phyloP scores from a whole-genome alignment of 148 eudicot species.

The Rhododendron ferrugineum region DNA sequence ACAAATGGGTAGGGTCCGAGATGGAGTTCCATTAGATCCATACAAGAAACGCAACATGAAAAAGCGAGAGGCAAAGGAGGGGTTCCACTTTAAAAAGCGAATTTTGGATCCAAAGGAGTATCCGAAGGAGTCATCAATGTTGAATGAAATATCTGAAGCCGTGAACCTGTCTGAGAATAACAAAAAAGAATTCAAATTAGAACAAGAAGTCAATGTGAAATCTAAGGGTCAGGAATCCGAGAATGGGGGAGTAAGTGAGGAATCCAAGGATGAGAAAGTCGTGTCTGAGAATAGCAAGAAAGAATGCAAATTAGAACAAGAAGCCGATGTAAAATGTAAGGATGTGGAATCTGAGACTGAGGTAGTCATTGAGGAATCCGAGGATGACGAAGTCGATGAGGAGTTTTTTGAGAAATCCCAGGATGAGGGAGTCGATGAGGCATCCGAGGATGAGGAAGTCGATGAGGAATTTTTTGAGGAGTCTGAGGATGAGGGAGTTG shows the following conservation, averaged over 20 bases:
- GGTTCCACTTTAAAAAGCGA: slow-evolving; percentile 65
- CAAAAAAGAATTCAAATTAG: slow-evolving; percentile 30
- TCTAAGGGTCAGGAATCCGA: background rate
- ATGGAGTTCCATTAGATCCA: slow-evolving; percentile 62
- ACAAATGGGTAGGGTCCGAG: slow-evolving; percentile 65
- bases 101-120: slow-evolving; percentile 43
- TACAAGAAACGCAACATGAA: slow-evolving; percentile 59
- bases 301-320: slow-evolving; percentile 32
- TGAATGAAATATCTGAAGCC: slow-evolving; percentile 56
- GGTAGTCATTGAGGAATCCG: background rate
- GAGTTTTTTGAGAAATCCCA: background rate
- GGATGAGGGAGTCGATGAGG: background rate
- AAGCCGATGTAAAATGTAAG: background rate
- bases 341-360: background rate
- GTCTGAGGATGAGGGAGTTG: background rate
- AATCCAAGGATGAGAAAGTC: background rate
- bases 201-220: slow-evolving; percentile 11
- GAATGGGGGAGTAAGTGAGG: background rate
- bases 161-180: slow-evolving; percentile 42
- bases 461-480: background rate
- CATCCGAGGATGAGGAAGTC: background rate
- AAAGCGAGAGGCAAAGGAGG: slow-evolving; percentile 56
- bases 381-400: background rate
- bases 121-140: slow-evolving; percentile 55
- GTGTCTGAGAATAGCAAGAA: slow-evolving; percentile 40